Base-by-base conservation (phyloP, 345 rosid genomes). In the Balakata baccata region DNA sequence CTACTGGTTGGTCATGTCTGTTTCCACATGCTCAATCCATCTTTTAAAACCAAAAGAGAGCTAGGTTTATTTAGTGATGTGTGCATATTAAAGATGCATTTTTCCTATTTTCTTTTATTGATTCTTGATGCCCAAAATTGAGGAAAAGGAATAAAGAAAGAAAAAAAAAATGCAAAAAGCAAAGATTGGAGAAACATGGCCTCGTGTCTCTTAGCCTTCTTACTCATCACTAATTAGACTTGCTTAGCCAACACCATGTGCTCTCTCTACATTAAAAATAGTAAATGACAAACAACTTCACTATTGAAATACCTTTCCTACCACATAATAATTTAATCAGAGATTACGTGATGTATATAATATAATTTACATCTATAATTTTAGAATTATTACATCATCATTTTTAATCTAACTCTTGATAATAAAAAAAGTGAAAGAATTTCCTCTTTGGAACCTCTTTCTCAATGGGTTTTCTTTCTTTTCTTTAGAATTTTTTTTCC, bases 121-220 rank as follows among this genome's bases (percentile, higher is more conserved):
- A 70, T 41, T 29, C 67, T 67, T 78, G 72, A 73, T 81, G 72
- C 66, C 78, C 47, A 37, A 71, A 78, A 49, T 60, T 34, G 67
- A 57, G 74, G 69, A 68, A 41, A 29, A 68, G 71, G 64, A 74
- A 80, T 61, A 79, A 77, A 79, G 64, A 82, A 72, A 17, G 20
- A 7, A 18, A 13, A 18, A 38, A 34, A 18, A 18, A 61, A 57
- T 64, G 64, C 62, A 25, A 71, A 78, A 82, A 74, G 81, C 74
- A 74, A 4, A 81, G 75, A 77, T 46, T 75, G 68, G 68, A 75
- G 79, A 72, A 75, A 79, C 81, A 83, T 85, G 80, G 80, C 70
- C 74, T 71, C 75, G 63, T 81, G 77, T 52, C 59, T 72, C 64
- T 41, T 25, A 60, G 54, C 45, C 18, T n/a, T 61, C 47, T 59